Conservation (phyloP, 306 rosid species). For the Mucuna pruriens region DNA sequence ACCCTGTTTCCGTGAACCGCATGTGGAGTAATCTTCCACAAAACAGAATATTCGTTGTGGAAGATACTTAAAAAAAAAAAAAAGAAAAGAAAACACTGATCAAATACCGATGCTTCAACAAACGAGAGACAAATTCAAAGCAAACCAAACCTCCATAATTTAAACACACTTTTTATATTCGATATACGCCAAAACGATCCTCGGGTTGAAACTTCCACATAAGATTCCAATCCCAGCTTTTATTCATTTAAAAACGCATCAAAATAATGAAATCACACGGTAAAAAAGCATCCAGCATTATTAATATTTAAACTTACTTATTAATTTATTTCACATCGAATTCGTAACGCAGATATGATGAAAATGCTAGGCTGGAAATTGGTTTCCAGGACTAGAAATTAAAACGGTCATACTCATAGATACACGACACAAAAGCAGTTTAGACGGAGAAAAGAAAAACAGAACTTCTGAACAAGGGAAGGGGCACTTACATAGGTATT, state of each 20-base stretch:
- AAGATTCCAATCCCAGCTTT: constrained; percentile 17
- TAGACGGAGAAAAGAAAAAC: no score
- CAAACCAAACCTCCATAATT: constrained; percentile 8
- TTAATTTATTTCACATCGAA: neutral
- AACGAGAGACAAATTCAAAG: constrained; percentile 37
- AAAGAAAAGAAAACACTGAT: neutral
- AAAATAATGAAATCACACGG: neutral
- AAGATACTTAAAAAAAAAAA: neutral
- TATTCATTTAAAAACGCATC: neutral
- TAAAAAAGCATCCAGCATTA: neutral
- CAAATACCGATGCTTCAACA: constrained; percentile 29
- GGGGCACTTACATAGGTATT: constrained; percentile 77
- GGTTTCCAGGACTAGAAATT: neutral
- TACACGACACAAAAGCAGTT: neutral
- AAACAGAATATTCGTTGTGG: constrained; percentile 13
- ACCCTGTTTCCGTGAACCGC: neutral
- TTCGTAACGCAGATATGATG: neutral
- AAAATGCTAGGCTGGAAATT: neutral
- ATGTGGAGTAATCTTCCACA: constrained; percentile 29
- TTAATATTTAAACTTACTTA: no score
- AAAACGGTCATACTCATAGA: neutral
- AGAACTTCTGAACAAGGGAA: neutral
- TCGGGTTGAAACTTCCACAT: constrained; percentile 2
- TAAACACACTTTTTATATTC: constrained; percentile 4
- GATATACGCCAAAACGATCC: neutral